Base-by-base conservation (phyloP, 1,284 basidiomycete genomes). In the Vanrija humicola region DNA sequence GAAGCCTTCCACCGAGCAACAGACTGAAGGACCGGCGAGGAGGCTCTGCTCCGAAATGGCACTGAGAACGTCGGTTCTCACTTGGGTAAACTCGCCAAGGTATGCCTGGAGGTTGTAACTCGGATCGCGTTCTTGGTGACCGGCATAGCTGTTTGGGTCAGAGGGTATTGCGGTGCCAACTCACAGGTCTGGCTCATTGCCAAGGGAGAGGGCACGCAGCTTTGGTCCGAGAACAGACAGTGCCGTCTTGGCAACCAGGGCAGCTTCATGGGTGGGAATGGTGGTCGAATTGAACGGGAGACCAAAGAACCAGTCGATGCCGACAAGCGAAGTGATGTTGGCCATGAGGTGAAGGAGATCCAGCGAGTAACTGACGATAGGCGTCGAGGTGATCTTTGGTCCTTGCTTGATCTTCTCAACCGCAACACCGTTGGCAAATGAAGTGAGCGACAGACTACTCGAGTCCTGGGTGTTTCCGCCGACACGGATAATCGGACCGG, bases 381-480 rank as follows among this genome's bases (percentile, higher is more conserved):
- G 85, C 0, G 86, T 86, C 62, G 79, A 59, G 16, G 74, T 76
- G 25, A 50, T 25, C 18, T 18, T 26, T 14, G 34, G 34, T 12
- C 34, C 34, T 12, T 34, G 58, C 49, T 68, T 67, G 53, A 68
- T 65, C 60, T 64, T 66, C 34, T 59, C 78, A 26, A 85, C 77
- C 3, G 81, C 79, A 9, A 83, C 73, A 10, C 77, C 77, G 25
- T 78, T 73, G 0, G 64, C 50, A 47, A 82, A 80, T 12, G 34
- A 10, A 12, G 9, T 12, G 34, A 34, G 34, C 6, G 14, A 12
- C 43, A 84, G 69, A 0, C 77, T 77, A 10, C 84, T 83, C 23
- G 77, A 80, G 58, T 88, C 86, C 65, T 88, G 86, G 2, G 85
- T 85, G 72, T 89, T 89, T 52, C 88, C 88, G 38, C 88, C 88